phyloP scores from a whole-genome alignment of 208 protist genomes.

The Wallacemonas sp. region DNA sequence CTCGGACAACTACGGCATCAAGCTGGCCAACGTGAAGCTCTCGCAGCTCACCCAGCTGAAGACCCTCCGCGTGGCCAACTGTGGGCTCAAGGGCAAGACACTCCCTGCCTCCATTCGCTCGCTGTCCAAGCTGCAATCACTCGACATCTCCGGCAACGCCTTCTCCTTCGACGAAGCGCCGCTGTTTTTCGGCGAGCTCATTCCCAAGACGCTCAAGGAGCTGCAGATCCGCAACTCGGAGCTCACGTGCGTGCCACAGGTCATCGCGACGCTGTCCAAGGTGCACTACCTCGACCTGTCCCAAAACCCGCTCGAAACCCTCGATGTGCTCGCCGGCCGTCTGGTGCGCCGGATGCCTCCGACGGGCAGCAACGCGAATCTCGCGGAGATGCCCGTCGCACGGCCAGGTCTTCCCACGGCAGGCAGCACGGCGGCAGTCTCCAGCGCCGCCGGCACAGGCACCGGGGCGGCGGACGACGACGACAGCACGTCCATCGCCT shows the following conservation, averaged over 20 bases:
- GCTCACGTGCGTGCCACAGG: slow-evolving; percentile 69
- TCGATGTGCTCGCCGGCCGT: slow-evolving; percentile 84
- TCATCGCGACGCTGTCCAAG: slow-evolving; percentile 58
- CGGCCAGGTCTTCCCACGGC: slow-evolving; percentile 3
- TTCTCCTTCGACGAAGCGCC: slow-evolving; percentile 58
- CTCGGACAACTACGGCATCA: slow-evolving; percentile 67
- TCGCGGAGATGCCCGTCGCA: background rate
- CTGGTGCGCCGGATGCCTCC: slow-evolving; percentile 54
- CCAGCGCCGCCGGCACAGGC: slow-evolving; percentile 21
- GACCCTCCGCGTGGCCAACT: slow-evolving; percentile 67
- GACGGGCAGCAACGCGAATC: slow-evolving; percentile 7
- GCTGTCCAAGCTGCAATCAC: slow-evolving; percentile 40
- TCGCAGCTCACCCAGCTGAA: slow-evolving; percentile 38
- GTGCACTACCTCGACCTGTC: slow-evolving; percentile 71
- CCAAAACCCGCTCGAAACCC: slow-evolving; percentile 79
- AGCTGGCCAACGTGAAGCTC: slow-evolving; percentile 49
- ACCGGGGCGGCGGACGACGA: slow-evolving; percentile 31
- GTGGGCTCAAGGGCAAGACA: slow-evolving; percentile 51
- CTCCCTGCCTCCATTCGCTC: slow-evolving; percentile 60
- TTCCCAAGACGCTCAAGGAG: slow-evolving; percentile 63
- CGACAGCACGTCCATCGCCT: slow-evolving; percentile 33
- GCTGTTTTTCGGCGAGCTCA: slow-evolving; percentile 71
- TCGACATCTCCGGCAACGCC: slow-evolving; percentile 82
- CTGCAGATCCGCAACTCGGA: slow-evolving; percentile 67
- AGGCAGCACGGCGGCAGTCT: background rate